Conservation (phyloP, 495 filamentous ascomycete genomes). For the Podospora australis region DNA sequence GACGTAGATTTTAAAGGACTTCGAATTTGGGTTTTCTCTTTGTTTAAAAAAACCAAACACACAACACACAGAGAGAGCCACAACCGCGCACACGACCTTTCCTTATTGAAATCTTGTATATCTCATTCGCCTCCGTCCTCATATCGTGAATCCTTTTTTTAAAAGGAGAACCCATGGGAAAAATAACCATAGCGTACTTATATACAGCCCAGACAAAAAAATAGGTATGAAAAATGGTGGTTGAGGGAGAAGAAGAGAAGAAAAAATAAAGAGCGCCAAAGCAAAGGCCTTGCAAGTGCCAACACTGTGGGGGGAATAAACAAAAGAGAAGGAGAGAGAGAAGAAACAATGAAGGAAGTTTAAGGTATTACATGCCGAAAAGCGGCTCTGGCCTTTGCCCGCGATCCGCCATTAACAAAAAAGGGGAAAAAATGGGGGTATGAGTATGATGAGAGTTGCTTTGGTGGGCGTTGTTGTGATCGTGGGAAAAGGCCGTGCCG, state of each 20-base stretch:
- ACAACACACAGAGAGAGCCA: too few species aligned
- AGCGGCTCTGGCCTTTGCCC: slow-evolving; percentile 24
- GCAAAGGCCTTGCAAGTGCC: background rate
- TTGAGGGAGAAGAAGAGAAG: slow-evolving; percentile 11
- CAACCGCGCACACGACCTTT: background rate
- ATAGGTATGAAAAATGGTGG: slow-evolving; percentile 9
- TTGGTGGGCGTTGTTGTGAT: slow-evolving; percentile 26
- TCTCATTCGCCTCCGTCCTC: slow-evolving; percentile 25
- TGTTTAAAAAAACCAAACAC: background rate
- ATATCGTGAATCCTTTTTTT: slow-evolving; percentile 28
- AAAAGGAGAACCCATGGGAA: slow-evolving; percentile 5
- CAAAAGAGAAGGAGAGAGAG: slow-evolving; percentile 16
- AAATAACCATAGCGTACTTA: slow-evolving; percentile 14
- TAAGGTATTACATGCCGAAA: slow-evolving; percentile 47
- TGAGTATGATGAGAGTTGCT: slow-evolving; percentile 22
- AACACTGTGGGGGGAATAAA: slow-evolving; percentile 8
- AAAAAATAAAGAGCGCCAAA: slow-evolving; percentile 2
- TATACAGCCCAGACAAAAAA: slow-evolving; percentile 19
- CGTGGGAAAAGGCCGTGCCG: slow-evolving; percentile 31
- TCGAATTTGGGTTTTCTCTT: background rate
- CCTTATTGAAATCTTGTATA: slow-evolving; percentile 9
- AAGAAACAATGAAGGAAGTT: slow-evolving; percentile 21
- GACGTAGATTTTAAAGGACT: too few species aligned
- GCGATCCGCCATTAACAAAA: slow-evolving; percentile 24
- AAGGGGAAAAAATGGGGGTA: slow-evolving; percentile 27